Evolutionary conservation across 129 eudicot species (phyloP), one percentile per base, ranked within the genome.

Genomic region (Apium graveolens): DNA sequence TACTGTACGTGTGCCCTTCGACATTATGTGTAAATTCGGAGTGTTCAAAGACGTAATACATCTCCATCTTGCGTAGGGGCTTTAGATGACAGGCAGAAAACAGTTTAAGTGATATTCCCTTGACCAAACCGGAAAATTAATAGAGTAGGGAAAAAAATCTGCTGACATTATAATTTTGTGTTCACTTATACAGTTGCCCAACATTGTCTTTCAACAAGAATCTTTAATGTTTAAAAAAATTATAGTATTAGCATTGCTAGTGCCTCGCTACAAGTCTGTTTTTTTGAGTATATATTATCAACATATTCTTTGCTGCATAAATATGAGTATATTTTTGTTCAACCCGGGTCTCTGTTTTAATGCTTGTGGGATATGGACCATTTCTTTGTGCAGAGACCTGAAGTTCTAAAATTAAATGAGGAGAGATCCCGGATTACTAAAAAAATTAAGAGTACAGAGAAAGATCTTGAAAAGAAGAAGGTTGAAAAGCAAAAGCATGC

Each of bases 381-480:
- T 75, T 63, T 83, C 32, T 80, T 63, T 86, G 20, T 21, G 75
- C 82, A 92, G 99, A 97, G 92, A 92, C 96, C 96, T n/a, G 99
- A 96, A 87, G 84, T 96, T 79, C 78, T 90, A 20, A 92, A 89
- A 81, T 80, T 92, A 57, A 89, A 89, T 91, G 97, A 91, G 89
- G 96, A 89, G 85, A 86, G 79, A 74, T 74, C 90, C 38, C 97
- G 97, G 34, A 82, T 92, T 71, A 83, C 71, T 53, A 89, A 93
- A 75, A 96, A 90, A 86, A 89, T 92, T 32, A 92, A 86, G 81
- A 92, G 85, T 83, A 90, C 93, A 11, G 88, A 81, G 77, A 96
- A 96, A 88, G 99, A 96, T 78, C 92, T 96, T 74, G 89, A 88
- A 44, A 96, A 90, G 82, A 90, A 89, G 85, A 87, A 82, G 88